Percentiles rank a stretch among this genome's conserved stretches.
Conservation (phyloP, 495 filamentous ascomycete species). For the Penicillium samsonianum region DNA sequence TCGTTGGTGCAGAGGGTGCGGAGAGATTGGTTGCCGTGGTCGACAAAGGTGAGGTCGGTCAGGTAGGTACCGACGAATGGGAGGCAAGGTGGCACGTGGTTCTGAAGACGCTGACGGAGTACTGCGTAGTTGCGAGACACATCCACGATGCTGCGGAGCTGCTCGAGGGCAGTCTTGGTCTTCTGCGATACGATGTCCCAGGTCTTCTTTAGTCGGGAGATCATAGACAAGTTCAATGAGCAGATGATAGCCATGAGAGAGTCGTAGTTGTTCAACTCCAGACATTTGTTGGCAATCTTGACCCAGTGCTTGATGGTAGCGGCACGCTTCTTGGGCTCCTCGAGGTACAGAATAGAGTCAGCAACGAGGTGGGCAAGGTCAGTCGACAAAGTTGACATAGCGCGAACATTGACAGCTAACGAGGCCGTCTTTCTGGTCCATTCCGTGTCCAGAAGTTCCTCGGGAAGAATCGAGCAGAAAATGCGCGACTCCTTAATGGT, state of each 20-base stretch:
- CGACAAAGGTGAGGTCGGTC: constrained; percentile 76
- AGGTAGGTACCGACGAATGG: constrained; percentile 97
- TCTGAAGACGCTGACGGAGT: constrained; percentile 84
- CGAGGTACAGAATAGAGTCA: constrained; percentile 85
- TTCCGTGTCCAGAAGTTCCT: constrained; percentile 89
- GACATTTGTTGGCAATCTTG: constrained; percentile 85
- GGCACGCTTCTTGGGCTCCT: constrained; percentile 90
- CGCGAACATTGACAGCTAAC: constrained; percentile 86
- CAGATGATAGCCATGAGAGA: constrained; percentile 96
- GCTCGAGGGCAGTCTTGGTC: constrained; percentile 76
- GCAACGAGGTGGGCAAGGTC: constrained; percentile 91
- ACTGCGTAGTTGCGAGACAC: constrained; percentile 87
- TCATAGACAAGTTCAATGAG: constrained; percentile 86
- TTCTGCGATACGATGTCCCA: constrained; percentile 90
- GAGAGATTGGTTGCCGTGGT: constrained; percentile 83
- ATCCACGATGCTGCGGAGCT: constrained; percentile 79
- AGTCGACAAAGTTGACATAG: constrained; percentile 90
- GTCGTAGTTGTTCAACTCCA: constrained; percentile 94
- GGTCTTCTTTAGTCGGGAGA: constrained; percentile 85
- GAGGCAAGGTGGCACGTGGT: constrained; percentile 87
- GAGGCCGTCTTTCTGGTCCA: constrained; percentile 85
- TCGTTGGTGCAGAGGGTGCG: constrained; percentile 50
- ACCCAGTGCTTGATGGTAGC: constrained; percentile 96
- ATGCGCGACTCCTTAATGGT: constrained; percentile 92
- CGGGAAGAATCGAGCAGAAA: constrained; percentile 89